phyloP scores from a whole-genome alignment of 2,329 filamentous ascomycete genomes.

The Botrytis deweyae region DNA sequence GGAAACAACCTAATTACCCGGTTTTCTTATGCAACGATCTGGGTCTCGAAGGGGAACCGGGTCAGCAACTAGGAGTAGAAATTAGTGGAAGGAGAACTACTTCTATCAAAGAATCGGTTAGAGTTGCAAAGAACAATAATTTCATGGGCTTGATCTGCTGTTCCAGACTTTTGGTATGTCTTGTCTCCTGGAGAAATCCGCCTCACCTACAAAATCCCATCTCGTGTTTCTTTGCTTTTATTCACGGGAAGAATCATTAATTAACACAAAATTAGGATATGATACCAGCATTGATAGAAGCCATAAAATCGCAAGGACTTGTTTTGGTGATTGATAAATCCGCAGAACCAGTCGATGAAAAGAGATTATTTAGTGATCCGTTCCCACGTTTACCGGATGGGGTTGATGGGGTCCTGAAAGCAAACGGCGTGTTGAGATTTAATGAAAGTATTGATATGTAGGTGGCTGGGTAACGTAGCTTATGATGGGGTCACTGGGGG shows the following conservation, averaged over 20 bases:
- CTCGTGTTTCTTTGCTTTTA: neutral
- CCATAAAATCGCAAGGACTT: slow-evolving; percentile 90
- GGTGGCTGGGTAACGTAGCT: neutral
- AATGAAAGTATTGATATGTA: slow-evolving; percentile 84
- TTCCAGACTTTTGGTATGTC: slow-evolving; percentile 76
- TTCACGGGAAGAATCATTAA: neutral
- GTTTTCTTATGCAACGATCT: slow-evolving; percentile 95
- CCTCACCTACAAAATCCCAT: neutral
- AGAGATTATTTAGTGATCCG: slow-evolving; percentile 45
- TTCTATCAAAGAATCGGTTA: slow-evolving; percentile 92
- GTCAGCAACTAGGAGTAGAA: slow-evolving; percentile 28
- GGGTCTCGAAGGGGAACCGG: slow-evolving; percentile 55
- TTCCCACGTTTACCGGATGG: slow-evolving; percentile 70
- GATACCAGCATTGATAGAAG: slow-evolving; percentile 86
- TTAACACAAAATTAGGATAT: slow-evolving; percentile 65
- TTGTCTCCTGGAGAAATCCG: neutral
- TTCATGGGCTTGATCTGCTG: slow-evolving; percentile 96
- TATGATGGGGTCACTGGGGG: neutral
- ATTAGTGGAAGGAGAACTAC: slow-evolving; percentile 70
- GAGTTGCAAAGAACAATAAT: slow-evolving; percentile 92
- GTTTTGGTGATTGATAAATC: slow-evolving; percentile 89
- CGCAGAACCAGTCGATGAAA: slow-evolving; percentile 43
- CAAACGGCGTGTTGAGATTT: slow-evolving; percentile 85
- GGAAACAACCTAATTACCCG: slow-evolving; percentile 99
- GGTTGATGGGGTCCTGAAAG: slow-evolving; percentile 82